Evolutionary conservation across 495 filamentous ascomycete genomes (phyloP), one percentile per base, ranked within the genome.

Genomic region (Cercophora samala): DNA sequence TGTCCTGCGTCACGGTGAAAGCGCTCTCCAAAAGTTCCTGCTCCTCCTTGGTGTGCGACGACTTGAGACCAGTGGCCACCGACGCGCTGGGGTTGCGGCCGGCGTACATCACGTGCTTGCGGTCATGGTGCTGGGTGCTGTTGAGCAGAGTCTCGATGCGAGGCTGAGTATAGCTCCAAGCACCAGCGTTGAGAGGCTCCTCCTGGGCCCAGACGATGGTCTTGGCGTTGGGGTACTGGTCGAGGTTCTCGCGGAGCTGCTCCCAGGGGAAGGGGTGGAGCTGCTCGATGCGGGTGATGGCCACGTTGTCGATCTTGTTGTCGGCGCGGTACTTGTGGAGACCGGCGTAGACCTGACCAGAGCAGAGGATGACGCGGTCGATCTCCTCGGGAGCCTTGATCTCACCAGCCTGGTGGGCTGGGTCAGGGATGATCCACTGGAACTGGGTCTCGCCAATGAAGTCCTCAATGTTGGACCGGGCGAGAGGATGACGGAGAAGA

Each of bases 261-360:
- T 91, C 89, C 94, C 95, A 99, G 5, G 95, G 95, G 93, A 99
- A 99, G 73, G 95, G 95, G 80, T 98, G 90, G 29, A 99, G 87
- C 82, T 99, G 95, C 82, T 99, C 95, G 72, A 99, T 88, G 74
- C 95, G 93, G 56, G 92, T 96, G 79, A 99, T 90, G 77, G 92
- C 95, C 22, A 92, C 89, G 78, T 97, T 87, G 75, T 92, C 91
- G 77, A 96, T 84, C 65, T 89, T 86, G 72, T 95, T 88, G 70
- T 89, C 81, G 69, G 91, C 87, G 73, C 96, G 95, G 84, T 97
- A 86, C 84, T 98, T 98, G 82, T 89, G 77, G 32, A 99, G 88
- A 21, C 93, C 87, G 51, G 89, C 90, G 78, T 93, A 99, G 54
- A 97, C 93, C 83, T 99, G 95, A 67, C 95, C 95, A 62, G 92